Percentiles rank a stretch among this genome's conserved stretches.
Conservation (phyloP, 305 asterid species). For the Stenogyne calaminthoides region DNA sequence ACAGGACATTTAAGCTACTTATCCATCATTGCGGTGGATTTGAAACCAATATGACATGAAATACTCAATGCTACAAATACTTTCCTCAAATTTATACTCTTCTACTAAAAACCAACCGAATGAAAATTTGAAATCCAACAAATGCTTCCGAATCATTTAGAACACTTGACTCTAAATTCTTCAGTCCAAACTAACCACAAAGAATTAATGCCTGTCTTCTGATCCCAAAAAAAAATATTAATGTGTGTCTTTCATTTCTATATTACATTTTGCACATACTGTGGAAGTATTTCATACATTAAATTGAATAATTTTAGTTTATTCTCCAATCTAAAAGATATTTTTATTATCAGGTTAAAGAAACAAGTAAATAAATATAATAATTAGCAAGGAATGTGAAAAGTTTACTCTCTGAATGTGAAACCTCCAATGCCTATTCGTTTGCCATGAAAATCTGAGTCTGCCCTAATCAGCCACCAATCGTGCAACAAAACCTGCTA, state of each 20-base stretch:
- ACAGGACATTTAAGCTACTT: too few species aligned
- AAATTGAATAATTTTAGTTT: neutral
- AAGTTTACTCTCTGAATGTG: slow-evolving; percentile 35
- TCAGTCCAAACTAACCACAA: neutral
- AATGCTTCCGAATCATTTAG: neutral
- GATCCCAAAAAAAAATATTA: neutral
- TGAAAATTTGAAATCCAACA: neutral
- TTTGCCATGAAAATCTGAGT: slow-evolving; percentile 36
- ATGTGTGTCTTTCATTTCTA: neutral
- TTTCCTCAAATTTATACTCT: neutral
- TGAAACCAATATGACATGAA: neutral
- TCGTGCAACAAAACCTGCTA: slow-evolving; percentile 41
- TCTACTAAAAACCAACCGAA: neutral
- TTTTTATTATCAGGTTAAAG: neutral
- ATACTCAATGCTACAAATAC: neutral
- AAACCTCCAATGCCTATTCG: slow-evolving; percentile 48
- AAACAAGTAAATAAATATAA: neutral
- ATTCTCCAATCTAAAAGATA: neutral
- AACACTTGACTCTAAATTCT: neutral
- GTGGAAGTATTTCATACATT: neutral
- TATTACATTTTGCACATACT: neutral
- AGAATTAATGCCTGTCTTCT: neutral
- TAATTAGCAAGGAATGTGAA: slow-evolving; percentile 9
- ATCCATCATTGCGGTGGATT: neutral
- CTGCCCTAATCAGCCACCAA: slow-evolving; percentile 55